A percentile compares a stretch with the other conserved stretches of the same genome.
phyloP scores from a whole-genome alignment of 1,284 basidiomycete species.

The Coniferiporia sulphurascens region DNA sequence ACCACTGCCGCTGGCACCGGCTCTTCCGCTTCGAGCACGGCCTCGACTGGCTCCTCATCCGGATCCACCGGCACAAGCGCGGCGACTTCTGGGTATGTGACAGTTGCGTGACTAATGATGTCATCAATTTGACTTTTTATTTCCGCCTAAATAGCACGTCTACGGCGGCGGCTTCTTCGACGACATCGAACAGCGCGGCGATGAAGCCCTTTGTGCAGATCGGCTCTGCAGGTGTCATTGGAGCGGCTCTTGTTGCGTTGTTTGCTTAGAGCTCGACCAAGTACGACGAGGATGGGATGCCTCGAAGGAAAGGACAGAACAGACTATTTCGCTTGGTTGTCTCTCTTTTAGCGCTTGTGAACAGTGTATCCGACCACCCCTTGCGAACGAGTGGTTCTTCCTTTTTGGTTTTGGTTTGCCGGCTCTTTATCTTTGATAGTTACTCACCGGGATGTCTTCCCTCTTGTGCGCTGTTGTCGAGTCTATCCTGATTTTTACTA shows the following conservation, averaged over 20 bases:
- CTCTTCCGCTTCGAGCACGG: neutral
- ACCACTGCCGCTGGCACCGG: conserved; percentile 19
- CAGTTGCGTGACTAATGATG: neutral
- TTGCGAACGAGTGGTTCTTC: neutral
- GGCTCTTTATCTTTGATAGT: neutral
- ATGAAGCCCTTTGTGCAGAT: conserved; percentile 27
- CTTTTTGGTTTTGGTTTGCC: neutral
- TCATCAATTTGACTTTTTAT: neutral
- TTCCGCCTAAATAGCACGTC: neutral
- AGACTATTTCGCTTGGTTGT: conserved; percentile 5
- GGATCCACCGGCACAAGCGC: neutral
- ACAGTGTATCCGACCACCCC: conserved; percentile 8
- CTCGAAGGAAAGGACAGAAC: neutral
- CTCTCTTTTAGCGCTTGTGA: conserved; percentile 1
- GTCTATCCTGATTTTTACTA: neutral
- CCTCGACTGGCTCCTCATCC: too few relatives aligned
- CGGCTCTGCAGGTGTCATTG: conserved; percentile 41
- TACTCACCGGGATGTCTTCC: too few relatives aligned
- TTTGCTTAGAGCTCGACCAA: conserved; percentile 3
- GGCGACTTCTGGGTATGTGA: neutral
- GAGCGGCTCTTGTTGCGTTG: conserved; percentile 44
- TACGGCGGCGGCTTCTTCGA: conserved; percentile 28
- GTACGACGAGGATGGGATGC: too few relatives aligned
- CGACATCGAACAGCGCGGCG: conserved; percentile 9
- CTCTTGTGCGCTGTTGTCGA: neutral